These are phyloP conservation scores for Pezicula radicicola DNA, from an alignment of 2,329 filamentous ascomycete species.

Conservation along the genomic window DNA sequence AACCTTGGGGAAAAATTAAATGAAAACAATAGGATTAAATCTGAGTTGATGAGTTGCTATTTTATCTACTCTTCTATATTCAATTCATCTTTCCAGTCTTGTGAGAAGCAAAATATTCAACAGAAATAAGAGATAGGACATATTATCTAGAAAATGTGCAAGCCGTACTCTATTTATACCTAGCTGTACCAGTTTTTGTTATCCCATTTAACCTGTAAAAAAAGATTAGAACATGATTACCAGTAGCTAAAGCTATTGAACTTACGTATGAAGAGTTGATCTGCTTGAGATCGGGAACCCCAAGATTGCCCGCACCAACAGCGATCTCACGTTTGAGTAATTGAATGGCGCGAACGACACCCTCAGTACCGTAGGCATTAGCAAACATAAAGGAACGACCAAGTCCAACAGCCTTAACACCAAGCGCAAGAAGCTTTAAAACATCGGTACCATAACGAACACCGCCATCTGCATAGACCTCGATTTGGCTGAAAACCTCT, in stretches of 20 bases:
- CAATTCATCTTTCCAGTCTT: too few relatives aligned
- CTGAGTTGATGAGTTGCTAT: too few relatives aligned
- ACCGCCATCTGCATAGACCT: constrained; percentile 59
- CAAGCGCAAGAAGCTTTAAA: constrained; percentile 56
- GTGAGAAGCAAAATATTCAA: too few relatives aligned
- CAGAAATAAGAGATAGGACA: too few relatives aligned
- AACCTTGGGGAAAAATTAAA: too few relatives aligned
- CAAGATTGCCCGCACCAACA: neutral
- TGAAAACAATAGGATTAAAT: too few relatives aligned
- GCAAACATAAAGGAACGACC: constrained; percentile 34
- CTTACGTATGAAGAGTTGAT: neutral
- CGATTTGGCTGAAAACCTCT: constrained; percentile 13
- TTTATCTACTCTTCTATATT: too few relatives aligned
- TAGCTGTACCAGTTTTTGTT: neutral
- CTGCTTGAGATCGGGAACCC: neutral
- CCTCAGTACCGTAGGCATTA: neutral
- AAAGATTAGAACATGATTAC: neutral
- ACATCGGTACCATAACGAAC: constrained; percentile 54
- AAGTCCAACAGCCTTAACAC: constrained; percentile 58
- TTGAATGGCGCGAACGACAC: neutral
- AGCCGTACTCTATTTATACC: neutral
- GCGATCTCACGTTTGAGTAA: neutral
- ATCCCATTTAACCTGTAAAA: neutral
- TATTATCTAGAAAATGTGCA: neutral
- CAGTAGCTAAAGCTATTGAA: neutral